Evolutionary conservation across 768 basidiomycete genomes (phyloP).

Genomic region (Lactarius sp.): DNA sequence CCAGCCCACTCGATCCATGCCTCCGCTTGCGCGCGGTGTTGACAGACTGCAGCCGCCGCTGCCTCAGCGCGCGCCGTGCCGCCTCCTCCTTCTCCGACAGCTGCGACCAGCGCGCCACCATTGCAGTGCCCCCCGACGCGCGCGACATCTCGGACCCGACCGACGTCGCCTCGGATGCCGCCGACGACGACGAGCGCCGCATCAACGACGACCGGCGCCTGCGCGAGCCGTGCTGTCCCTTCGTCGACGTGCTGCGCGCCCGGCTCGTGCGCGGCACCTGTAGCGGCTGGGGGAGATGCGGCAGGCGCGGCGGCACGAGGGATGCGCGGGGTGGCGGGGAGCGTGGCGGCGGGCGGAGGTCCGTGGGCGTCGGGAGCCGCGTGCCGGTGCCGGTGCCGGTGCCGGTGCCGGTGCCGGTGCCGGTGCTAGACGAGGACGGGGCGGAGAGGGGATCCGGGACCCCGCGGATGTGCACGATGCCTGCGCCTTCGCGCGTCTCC

Average conservation of each 20-base stretch:
- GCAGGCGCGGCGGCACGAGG: constrained; percentile 11
- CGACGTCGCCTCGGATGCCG: constrained; percentile 13
- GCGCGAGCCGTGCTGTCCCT: constrained; percentile 7
- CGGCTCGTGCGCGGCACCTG: constrained; percentile 5
- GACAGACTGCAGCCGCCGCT: constrained; percentile 14
- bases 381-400: neutral
- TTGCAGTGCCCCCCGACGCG: neutral
- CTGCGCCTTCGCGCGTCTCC: no score
- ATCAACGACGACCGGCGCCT: neutral
- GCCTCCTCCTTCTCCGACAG: constrained; percentile 24
- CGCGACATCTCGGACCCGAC: constrained; percentile 26
- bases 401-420: no score
- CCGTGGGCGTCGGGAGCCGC: neutral
- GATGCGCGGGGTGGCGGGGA: neutral
- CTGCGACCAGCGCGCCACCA: constrained; percentile 12
- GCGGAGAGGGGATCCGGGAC: neutral
- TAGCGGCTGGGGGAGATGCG: constrained; percentile 1
- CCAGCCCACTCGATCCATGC: neutral
- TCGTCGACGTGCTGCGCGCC: constrained; percentile 3
- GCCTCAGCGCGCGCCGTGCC: constrained; percentile 21
- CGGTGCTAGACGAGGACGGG: neutral
- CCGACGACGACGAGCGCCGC: constrained; percentile 12
- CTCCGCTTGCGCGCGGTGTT: constrained; percentile 1
- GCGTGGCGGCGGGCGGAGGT: neutral
- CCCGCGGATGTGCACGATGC: constrained; percentile 37